Base-by-base conservation (phyloP, 139 green algal genomes). In the Micractinium conductrix region DNA sequence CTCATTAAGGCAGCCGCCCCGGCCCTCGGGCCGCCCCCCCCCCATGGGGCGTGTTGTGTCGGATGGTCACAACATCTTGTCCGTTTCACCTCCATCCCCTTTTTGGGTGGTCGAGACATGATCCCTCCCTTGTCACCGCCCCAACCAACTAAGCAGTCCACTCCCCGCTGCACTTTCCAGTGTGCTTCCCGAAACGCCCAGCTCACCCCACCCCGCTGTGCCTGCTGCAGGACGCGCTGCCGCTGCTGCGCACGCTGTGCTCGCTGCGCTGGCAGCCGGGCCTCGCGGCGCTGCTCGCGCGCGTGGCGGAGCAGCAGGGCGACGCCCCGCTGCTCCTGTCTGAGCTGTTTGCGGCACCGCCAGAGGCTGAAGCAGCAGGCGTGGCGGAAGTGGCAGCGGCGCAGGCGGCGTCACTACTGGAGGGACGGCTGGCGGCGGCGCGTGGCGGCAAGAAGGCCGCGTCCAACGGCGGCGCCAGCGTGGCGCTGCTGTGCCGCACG, bases 201-300 rank as follows among this genome's bases (percentile, higher is more conserved):
- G n/a, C n/a, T n/a, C n/a, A n/a, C n/a, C n/a, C n/a, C n/a, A n/a
- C n/a, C n/a, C n/a, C n/a, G n/a, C n/a, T n/a, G n/a, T n/a, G n/a
- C n/a, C n/a, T 62, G 85, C 89, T 35, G 62, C 78, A 83, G 78
- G 78, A 74, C 22, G 33, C 72, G 78, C 78, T 74, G 60, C 14
- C 26, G 3, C 84, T 91, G 76, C 73, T 92, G 30, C 86, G 86
- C 0, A 84, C 84, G 43, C 76, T 94, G 44, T 83, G 80, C 80
- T 43, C 87, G 30, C 86, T 92, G 43, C 78, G 53, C 70, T 85
- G 78, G 78, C 78, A 70, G 53, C 78, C 78, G 10, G 78, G 62
- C 16, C 50, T 85, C 12, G 9, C 67, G 0, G 53, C 48, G 9
- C 70, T 85, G 37, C n/a, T 78, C 9, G 50, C 48, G 2, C 80